Evolutionary conservation across 73 alveolate species (phyloP).

Genomic region (Symbiodinium pilosum): DNA sequence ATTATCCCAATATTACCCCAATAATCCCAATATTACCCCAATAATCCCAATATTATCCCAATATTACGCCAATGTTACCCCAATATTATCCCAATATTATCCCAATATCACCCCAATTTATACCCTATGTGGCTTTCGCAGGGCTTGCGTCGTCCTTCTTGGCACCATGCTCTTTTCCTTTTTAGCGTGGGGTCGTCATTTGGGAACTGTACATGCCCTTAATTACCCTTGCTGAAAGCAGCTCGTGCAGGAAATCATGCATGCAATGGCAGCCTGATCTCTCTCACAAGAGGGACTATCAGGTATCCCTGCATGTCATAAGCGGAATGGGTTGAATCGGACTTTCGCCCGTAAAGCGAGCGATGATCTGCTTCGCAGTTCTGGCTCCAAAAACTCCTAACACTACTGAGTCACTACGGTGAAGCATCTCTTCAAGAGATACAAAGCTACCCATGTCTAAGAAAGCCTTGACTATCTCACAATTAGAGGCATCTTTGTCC

Average conservation of each 20-base stretch:
- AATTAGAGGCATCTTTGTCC: not conserved
- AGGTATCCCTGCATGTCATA: not conserved
- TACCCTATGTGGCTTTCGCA: too few relatives aligned
- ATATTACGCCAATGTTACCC: too few relatives aligned
- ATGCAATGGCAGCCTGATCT: not conserved
- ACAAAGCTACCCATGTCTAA: not conserved
- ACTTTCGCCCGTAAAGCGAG: not conserved
- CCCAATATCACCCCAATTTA: too few relatives aligned
- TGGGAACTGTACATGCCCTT: not conserved
- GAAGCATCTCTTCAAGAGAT: constrained; percentile 16
- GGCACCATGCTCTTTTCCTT: too few relatives aligned
- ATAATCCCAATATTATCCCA: too few relatives aligned
- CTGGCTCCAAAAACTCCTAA: constrained; percentile 14
- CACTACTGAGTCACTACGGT: not conserved
- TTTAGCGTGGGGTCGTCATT: too few relatives aligned
- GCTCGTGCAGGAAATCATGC: not conserved
- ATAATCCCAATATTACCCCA: too few relatives aligned
- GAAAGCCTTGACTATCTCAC: not conserved
- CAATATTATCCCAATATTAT: too few relatives aligned
- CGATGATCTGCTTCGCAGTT: not conserved
- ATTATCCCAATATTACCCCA: too few relatives aligned
- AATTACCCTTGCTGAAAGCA: not conserved
- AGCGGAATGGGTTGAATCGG: not conserved
- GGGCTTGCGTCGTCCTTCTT: too few relatives aligned
- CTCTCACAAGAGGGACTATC: not conserved